Evolutionary conservation across 73 alveolate genomes (phyloP), one percentile per base, ranked within the genome.

Genomic region (Uronychia binucleata): DNA sequence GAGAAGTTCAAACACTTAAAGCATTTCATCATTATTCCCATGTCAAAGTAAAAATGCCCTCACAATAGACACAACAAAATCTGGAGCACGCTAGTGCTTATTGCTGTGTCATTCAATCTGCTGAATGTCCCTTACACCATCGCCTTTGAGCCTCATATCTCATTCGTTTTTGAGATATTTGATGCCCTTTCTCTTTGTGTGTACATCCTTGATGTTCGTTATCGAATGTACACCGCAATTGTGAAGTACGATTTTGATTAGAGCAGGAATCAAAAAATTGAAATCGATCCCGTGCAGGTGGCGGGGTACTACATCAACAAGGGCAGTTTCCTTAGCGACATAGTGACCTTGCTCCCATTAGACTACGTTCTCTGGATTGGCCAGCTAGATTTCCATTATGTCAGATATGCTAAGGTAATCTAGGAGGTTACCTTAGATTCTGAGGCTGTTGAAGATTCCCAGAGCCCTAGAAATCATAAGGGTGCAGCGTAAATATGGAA

Each of bases 41-140:
- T 83, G 27, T 83, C 90, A 25, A 28, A 1, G 67, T 46, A 46
- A 19, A 46, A 46, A 46, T 46, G n/a, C 67, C 67, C 19, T 46
- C 67, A 46, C 67, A 46, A n/a, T 46, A n/a, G 74, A 57, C 33
- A 30, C 77, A 79, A 77, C 33, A 58, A 78, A 11, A 34, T 78
- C 0, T 89, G 95, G 93, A 79, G 59, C 25, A 0, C 27, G 1
- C 31, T 89, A 8, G 31, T 85, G 19, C n/a, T 59, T 11, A 5
- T 60, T 1, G 58, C 59, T 0, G 28, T 33, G 33, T 27, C 77
- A 1, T 93, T 77, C 76, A n/a, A 75, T 60, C 46, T 93, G 28
- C 77, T 90, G 58, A 58, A 77, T 58, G 88, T 90, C 30, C 95
- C 97, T n/a, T 90, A 59, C 35, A 14, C 90, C 5, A 79, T 92